These are phyloP conservation scores for Russula sp. DNA, from an alignment of 768 basidiomycete genomes.

Conservation along the genomic window DNA sequence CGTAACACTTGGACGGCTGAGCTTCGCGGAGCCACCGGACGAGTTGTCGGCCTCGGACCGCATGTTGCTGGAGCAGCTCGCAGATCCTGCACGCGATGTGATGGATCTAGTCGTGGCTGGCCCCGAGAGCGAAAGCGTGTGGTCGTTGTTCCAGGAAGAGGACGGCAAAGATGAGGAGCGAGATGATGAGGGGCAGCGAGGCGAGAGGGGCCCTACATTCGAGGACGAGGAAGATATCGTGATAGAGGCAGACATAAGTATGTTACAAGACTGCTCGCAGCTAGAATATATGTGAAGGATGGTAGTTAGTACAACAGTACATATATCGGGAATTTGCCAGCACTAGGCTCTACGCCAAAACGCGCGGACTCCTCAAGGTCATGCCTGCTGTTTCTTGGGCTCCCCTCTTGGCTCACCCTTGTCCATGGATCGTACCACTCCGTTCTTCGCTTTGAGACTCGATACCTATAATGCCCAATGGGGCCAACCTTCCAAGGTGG, in stretches of 20 bases:
- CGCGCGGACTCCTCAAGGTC: too few species aligned
- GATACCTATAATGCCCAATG: too few species aligned
- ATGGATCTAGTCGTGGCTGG: conserved; percentile 31
- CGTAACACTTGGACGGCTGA: conserved; percentile 70
- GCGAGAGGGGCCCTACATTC: neutral
- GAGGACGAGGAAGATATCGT: neutral
- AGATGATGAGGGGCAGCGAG: neutral
- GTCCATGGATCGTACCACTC: too few species aligned
- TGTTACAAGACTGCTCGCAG: neutral
- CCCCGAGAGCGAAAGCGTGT: conserved; percentile 30
- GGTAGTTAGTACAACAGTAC: too few species aligned
- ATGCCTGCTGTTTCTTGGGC: too few species aligned
- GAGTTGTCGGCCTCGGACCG: conserved; percentile 23
- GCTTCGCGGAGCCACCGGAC: conserved; percentile 44
- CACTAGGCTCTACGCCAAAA: too few species aligned
- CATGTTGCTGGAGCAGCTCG: conserved; percentile 26
- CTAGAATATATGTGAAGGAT: neutral
- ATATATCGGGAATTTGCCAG: too few species aligned
- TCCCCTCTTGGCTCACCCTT: too few species aligned
- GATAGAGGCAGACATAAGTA: neutral
- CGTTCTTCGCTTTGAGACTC: too few species aligned
- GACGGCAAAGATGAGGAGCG: neutral
- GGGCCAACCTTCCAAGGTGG: too few species aligned
- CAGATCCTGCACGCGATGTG: conserved; percentile 29
- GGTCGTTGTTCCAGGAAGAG: conserved; percentile 30